Evolutionary conservation across 225 moss, liverwort and hornwort species (phyloP).

Genomic region (Pseudisothecium myosuroides): DNA sequence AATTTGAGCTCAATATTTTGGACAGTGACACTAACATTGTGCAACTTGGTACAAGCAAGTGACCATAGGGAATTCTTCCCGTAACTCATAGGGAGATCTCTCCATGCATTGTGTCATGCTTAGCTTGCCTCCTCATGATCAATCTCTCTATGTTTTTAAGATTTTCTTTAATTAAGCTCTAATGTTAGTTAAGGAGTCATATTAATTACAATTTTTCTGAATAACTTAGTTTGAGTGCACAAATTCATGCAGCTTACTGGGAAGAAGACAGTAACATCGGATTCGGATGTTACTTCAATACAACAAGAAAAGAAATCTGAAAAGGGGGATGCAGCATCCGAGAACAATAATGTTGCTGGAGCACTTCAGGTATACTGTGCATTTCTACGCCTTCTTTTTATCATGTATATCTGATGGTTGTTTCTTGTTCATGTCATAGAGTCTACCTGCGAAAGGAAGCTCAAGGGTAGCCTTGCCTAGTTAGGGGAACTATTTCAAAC

Average conservation of each 20-base stretch:
- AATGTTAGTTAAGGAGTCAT: not conserved
- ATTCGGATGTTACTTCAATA: not conserved
- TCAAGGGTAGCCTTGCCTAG: not conserved
- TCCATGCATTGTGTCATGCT: not conserved
- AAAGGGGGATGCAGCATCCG: not conserved
- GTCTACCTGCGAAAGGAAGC: not conserved
- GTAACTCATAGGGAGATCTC: not conserved
- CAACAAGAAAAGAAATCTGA: not conserved
- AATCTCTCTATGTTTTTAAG: not conserved
- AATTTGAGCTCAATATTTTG: not conserved
- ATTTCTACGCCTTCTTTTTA: not conserved
- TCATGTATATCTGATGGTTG: not conserved
- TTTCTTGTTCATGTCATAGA: not conserved
- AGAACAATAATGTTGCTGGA: not conserved
- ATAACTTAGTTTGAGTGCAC: not conserved
- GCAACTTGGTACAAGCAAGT: not conserved
- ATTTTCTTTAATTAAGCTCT: not conserved
- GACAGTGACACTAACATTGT: not conserved
- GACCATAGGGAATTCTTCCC: not conserved
- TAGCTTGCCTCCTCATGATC: not conserved
- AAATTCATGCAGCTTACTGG: constrained; percentile 44
- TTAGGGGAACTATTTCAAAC: not conserved
- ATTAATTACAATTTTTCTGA: not conserved
- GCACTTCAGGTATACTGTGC: constrained; percentile 3
- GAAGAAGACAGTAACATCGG: constrained; percentile 4